Base-by-base conservation (phyloP, 2,329 filamentous ascomycete species). In the Ascochyta clinopodiicola region DNA sequence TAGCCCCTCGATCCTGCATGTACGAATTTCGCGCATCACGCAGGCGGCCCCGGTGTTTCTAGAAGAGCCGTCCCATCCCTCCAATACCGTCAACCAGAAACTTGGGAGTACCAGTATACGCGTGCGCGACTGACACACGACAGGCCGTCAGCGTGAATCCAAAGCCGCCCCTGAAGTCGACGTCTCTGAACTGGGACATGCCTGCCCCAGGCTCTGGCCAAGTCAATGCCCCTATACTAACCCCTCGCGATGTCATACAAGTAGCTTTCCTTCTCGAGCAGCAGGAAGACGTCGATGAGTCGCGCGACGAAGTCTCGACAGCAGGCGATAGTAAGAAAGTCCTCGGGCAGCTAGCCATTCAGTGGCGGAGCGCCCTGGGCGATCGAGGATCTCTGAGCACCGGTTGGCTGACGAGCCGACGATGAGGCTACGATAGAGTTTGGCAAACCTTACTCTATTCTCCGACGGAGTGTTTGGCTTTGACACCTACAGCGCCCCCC, bases 311-410 rank as follows among this genome's bases (percentile, higher is more conserved):
- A 48, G 68, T 59, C 42, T 34, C 57, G 12, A 32, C 44, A 52
- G 52, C 43, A n/a, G 57, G 63, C 24, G 75, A 77, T 57, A 78
- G 79, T 17, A 79, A 82, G 57, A 79, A 90, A 34, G 80, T 88
- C 19, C 86, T 98, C 70, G 94, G 93, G 5, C 87, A 95, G 60
- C 77, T 98, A 63, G 88, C 88, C 38, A 90, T 98, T 56, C 89
- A 91, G 50, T 99, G 95, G 95, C 84, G 91, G 60, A 89, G 90
- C 34, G 86, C 90, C 59, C 93, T 97, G 89, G 95, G 95, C 0
- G 95, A 94, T 76, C 85, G 86, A 66, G 95, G 95, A 0, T 93
- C 87, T 66, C 79, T 99, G 71, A 92, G 88, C 39, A 99, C 95
- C 6, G 93, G 93, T 9, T 94, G 89, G 81, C 78, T 96, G 36